Conservation (phyloP, 768 basidiomycete species). For the Podaxis sp. region DNA sequence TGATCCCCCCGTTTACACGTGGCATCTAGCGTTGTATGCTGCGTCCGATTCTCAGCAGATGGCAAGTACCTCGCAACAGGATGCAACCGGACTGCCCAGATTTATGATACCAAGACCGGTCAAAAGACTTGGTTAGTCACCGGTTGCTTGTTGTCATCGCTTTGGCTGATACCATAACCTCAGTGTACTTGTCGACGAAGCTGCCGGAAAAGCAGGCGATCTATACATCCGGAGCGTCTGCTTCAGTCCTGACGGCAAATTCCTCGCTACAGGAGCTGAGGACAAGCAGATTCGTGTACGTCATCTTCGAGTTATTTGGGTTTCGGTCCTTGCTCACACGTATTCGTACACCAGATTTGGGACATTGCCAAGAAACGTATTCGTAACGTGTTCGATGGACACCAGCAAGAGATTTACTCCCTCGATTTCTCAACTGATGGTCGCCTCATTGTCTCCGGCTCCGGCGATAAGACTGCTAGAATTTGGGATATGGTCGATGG, state of each 20-base stretch:
- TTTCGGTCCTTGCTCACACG: conserved; percentile 28
- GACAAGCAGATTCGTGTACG: conserved; percentile 85
- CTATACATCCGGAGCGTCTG: conserved; percentile 92
- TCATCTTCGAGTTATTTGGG: neutral
- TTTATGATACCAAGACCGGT: conserved; percentile 92
- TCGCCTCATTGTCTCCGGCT: conserved; percentile 80
- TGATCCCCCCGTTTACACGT: conserved; percentile 2
- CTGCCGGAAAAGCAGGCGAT: conserved; percentile 71
- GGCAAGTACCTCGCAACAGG: conserved; percentile 91
- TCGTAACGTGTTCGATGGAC: conserved; percentile 75
- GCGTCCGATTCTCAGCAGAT: conserved; percentile 92
- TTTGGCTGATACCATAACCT: neutral
- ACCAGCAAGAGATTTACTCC: conserved; percentile 89
- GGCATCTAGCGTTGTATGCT: conserved; percentile 60
- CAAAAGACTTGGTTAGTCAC: conserved; percentile 71
- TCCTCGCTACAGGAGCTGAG: conserved; percentile 89
- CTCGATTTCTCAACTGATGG: conserved; percentile 86
- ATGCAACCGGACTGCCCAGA: conserved; percentile 91
- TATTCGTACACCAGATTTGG: conserved; percentile 63
- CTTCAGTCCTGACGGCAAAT: conserved; percentile 87
- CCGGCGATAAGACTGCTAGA: conserved; percentile 55
- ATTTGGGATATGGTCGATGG: conserved; percentile 38
- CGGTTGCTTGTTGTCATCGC: conserved; percentile 3
- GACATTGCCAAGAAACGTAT: conserved; percentile 78
- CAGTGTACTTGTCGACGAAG: conserved; percentile 78